Conservation (phyloP, 306 rosid genomes). For the Gillenia trifoliata region DNA sequence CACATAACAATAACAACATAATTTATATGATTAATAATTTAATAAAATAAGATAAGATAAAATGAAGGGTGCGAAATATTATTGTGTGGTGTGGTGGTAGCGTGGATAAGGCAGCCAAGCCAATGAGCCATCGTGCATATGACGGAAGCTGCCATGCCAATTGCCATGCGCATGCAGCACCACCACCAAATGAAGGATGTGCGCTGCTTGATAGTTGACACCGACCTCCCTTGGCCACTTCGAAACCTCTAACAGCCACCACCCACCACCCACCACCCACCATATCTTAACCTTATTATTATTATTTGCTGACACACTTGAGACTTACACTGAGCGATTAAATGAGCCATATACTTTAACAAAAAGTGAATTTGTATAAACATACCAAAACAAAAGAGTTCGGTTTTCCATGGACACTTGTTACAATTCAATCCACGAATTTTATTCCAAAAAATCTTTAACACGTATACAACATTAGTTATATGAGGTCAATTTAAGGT, state of each 20-base stretch:
- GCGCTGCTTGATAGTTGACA: background rate
- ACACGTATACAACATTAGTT: background rate
- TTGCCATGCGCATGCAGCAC: background rate
- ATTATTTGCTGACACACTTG: background rate
- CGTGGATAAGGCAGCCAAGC: background rate
- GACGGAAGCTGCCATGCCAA: background rate
- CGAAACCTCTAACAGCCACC: background rate
- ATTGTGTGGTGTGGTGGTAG: background rate
- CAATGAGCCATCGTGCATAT: background rate
- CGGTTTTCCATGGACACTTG: too few relatives aligned
- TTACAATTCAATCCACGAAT: background rate
- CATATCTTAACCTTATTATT: background rate
- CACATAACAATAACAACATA: too few relatives aligned
- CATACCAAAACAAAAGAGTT: too few relatives aligned
- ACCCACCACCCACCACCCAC: background rate
- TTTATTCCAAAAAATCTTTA: too few relatives aligned
- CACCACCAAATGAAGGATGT: background rate
- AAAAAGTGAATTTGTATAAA: background rate
- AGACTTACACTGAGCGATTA: background rate
- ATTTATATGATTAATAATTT: too few relatives aligned
- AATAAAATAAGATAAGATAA: background rate
- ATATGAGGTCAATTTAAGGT: background rate
- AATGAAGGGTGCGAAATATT: background rate
- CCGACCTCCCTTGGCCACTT: background rate
- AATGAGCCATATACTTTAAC: background rate